Base-by-base conservation (phyloP, 2,329 filamentous ascomycete species). In the Furcasterigmium sp. region DNA sequence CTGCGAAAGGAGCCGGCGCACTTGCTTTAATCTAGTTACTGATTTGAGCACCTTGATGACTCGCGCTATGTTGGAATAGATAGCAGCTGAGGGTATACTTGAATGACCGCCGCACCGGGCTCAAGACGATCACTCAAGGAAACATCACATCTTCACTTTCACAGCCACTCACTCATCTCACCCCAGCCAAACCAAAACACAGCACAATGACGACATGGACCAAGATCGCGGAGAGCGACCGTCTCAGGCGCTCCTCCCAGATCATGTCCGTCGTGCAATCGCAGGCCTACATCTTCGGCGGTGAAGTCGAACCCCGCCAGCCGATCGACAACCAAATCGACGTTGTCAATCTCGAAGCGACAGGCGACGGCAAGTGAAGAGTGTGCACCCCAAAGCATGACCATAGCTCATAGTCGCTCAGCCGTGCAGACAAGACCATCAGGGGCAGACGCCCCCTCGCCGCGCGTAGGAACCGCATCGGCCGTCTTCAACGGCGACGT, bases 401-500 rank as follows among this genome's bases (percentile, higher is more conserved):
- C 8, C 15, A 29, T 14, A 30, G 37, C 3, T 19, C 25, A 44
- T 45, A 38, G 36, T 20, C 21, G 25, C 36, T n/a, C 36, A 11
- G 21, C 19, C 3, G 13, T 15, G 4, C 28, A 46, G 19, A 62
- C 57, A 1, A 37, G 59, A 6, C 11, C 53, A 2, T 29, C 49
- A 8, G 34, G 55, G 3, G 8, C 41, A 0, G 29, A 45, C 9
- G 51, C 68, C 1, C 79, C 79, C 1, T 61, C 63, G 0, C 69
- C 80, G 1, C 71, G 81, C 0, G 78, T 85, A 2, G 80, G 81
- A 17, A 64, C 70, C 6, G 67, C 78, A 1, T 68, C 70, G 5
- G 60, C 72, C 0, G 57, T 62, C 0, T 46, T 81, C 7, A 52
- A 69, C 41, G 59, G 62, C 4, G 69, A 63, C 1, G 62, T 84